phyloP scores from a whole-genome alignment of 371 early-diverging fungal genomes.

The Haplosporangium sp. region DNA sequence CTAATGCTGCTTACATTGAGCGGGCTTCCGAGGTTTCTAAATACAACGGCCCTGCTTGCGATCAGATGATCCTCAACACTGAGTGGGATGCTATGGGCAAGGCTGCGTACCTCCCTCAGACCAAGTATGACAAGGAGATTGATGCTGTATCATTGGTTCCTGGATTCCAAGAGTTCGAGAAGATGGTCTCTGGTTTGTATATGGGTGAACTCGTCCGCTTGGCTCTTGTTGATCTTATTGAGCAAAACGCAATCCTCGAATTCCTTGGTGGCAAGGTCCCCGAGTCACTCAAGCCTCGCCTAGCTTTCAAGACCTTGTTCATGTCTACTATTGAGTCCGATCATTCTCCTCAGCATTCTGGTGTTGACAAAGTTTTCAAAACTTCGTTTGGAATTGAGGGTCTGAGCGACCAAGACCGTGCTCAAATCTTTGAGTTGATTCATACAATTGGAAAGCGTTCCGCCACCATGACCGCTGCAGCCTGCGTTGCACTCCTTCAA shows the following conservation, averaged over 20 bases:
- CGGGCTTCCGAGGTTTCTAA: slow-evolving; percentile 77
- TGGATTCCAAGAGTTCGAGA: slow-evolving; percentile 89
- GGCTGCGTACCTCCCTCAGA: slow-evolving; percentile 84
- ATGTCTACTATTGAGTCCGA: slow-evolving; percentile 74
- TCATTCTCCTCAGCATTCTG: slow-evolving; percentile 59
- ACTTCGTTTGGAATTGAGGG: slow-evolving; percentile 41
- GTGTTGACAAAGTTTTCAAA: slow-evolving; percentile 45
- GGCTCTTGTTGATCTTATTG: slow-evolving; percentile 72
- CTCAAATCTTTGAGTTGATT: slow-evolving; percentile 37
- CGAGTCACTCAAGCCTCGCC: slow-evolving; percentile 31
- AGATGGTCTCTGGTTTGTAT: slow-evolving; percentile 97
- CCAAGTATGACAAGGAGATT: slow-evolving; percentile 85
- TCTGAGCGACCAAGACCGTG: slow-evolving; percentile 33
- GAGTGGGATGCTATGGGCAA: slow-evolving; percentile 87
- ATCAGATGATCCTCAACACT: slow-evolving; percentile 90
- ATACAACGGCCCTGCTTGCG: slow-evolving; percentile 57
- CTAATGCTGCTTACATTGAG: slow-evolving; percentile 94
- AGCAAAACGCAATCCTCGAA: slow-evolving; percentile 31
- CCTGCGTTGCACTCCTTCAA: slow-evolving; percentile 44
- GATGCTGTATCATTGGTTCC: slow-evolving; percentile 83
- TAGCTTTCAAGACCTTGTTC: slow-evolving; percentile 61
- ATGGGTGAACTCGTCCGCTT: slow-evolving; percentile 90
- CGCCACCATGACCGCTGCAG: slow-evolving; percentile 51
- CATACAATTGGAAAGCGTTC: slow-evolving; percentile 49
- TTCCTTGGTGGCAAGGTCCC: slow-evolving; percentile 44